Conservation (phyloP, 768 basidiomycete species). For the Paxillus involutus region DNA sequence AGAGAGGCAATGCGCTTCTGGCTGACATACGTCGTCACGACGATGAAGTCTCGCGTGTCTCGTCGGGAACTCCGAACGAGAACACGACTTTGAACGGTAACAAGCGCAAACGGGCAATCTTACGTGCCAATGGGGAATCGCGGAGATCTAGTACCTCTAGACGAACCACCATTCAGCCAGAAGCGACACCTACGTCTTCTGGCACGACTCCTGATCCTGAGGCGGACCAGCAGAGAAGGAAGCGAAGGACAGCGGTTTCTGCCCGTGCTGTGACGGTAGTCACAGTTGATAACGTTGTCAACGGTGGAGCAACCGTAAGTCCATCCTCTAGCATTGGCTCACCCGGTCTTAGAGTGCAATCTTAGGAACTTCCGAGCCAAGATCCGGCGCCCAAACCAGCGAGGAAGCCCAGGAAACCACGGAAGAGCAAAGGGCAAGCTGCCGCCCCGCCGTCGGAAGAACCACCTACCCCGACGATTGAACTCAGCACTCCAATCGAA, state of each 20-base stretch:
- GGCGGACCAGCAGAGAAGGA: conserved; percentile 52
- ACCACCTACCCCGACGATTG: conserved; percentile 14
- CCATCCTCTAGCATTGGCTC: background rate
- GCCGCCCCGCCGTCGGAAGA: conserved; percentile 23
- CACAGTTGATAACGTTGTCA: conserved; percentile 32
- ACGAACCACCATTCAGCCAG: conserved; percentile 44
- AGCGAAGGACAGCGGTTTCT: conserved; percentile 35
- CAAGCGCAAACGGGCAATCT: conserved; percentile 41
- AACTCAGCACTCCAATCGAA: conserved; percentile 21
- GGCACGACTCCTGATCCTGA: conserved; percentile 66
- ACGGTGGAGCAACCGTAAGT: conserved; percentile 32
- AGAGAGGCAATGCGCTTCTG: conserved; percentile 79
- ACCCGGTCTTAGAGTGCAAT: conserved; percentile 9
- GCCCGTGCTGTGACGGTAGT: conserved; percentile 27
- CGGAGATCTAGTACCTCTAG: conserved; percentile 36
- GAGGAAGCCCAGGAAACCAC: conserved; percentile 29
- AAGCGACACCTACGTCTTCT: conserved; percentile 44
- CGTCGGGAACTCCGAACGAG: conserved; percentile 22
- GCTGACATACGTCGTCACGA: conserved; percentile 81
- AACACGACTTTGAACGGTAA: conserved; percentile 27
- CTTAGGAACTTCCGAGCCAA: conserved; percentile 12
- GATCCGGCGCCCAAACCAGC: conserved; percentile 30
- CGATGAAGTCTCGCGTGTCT: conserved; percentile 38
- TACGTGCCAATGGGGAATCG: conserved; percentile 32
- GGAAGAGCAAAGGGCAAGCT: conserved; percentile 32